Evolutionary conservation across 306 rosid species (phyloP).

Genomic region (Dalbergia cochinchinensis): DNA sequence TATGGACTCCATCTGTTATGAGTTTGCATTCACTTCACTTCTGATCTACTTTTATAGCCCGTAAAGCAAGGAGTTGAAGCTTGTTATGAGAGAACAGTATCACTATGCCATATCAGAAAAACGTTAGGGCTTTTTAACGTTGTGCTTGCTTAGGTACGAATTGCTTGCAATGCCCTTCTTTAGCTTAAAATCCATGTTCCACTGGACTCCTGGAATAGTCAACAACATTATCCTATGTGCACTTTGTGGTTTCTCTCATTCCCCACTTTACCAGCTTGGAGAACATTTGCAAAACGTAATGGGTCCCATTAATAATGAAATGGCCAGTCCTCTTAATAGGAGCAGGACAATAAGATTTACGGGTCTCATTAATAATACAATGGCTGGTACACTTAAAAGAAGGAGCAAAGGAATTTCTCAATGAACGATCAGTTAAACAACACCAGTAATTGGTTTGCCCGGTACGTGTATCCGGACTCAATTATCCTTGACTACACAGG

Average conservation of each 20-base stretch:
- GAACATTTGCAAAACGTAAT: background rate
- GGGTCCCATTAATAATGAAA: no score
- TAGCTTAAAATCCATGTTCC: no score
- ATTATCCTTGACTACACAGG: background rate
- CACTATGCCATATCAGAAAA: no score
- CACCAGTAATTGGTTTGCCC: no score
- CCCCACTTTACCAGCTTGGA: background rate
- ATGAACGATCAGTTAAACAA: background rate
- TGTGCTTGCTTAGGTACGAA: no score
- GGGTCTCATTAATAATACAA: background rate
- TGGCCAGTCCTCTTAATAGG: no score
- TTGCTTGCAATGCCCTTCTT: no score
- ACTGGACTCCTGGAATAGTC: background rate
- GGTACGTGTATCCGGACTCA: no score
- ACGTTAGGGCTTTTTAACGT: no score
- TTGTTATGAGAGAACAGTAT: background rate
- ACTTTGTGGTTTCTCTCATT: background rate
- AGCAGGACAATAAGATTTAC: no score
- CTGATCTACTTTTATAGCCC: background rate
- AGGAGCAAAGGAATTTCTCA: slow-evolving; percentile 3
- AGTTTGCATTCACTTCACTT: background rate
- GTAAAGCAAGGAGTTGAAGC: background rate
- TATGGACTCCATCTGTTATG: background rate
- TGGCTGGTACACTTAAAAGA: background rate
- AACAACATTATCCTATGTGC: background rate